Evolutionary conservation across 495 filamentous ascomycete species (phyloP), one percentile per base, ranked within the genome.

Genomic region (Neurospora sp.): DNA sequence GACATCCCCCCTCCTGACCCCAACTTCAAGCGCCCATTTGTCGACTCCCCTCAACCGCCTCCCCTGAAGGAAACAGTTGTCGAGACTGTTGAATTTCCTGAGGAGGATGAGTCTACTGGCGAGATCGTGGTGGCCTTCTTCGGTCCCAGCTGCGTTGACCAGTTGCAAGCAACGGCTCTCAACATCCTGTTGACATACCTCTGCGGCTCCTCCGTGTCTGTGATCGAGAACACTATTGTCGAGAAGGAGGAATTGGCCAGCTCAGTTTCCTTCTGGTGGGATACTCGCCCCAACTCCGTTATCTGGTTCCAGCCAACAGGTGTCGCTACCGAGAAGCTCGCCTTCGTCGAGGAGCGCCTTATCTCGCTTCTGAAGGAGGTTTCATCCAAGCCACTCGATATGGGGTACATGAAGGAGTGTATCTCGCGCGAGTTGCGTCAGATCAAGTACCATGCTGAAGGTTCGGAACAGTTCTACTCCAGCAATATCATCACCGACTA

Each of bases 201-300:
- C 22, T 91, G 92, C 70, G 95, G 94, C 16, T 98, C 96, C 3
- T 96, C 96, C 5, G 93, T 97, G 3, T 95, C 94, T 2, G 84
- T 98, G 16, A 83, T 99, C 20, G 95, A 98, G 73, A 97, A 97
- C 75, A 88, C 88, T 22, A 86, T 99, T 71, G 96, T 99, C 11
- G 96, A 99, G 77, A 94, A 91, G 76, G 94, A 98, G 78, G 91
- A 97, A 73, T 85, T 98, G 71, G 92, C 93, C 12, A 97, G 94
- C 82, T 91, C 89, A 4, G 89, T 98, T 9, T 88, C 88, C 39
- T 93, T 91, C 77, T 88, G 86, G 76, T 91, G 87, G 61, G 94
- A 97, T 69, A 83, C 87, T 41, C 89, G 93, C 44, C 93, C 93
- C n/a, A 90, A 90, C 75, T 90, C 89, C 35, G 85, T 97, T 71